phyloP scores from a whole-genome alignment of 1,284 basidiomycete species.

The Ceratobasidium sp. region DNA sequence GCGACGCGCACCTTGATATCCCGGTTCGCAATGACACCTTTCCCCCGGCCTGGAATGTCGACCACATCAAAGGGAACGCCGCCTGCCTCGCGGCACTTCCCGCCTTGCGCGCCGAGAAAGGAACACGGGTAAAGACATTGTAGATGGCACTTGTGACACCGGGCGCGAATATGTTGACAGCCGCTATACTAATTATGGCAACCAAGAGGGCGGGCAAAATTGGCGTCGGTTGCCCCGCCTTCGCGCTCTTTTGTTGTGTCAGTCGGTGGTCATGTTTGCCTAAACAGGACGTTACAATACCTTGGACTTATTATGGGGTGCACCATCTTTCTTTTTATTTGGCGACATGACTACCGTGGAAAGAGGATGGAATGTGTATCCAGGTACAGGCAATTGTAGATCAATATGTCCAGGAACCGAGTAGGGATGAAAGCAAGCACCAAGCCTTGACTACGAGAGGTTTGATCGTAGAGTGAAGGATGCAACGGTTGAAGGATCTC shows the following conservation, averaged over 20 bases:
- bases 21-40: conserved; percentile 53
- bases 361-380: background rate
- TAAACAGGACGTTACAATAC: background rate
- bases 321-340: background rate
- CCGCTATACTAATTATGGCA: conserved; percentile 23
- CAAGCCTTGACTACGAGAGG: too few relatives aligned
- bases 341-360: background rate
- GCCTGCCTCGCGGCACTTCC: background rate
- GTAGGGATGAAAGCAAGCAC: too few relatives aligned
- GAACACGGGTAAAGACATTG: background rate
- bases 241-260: conserved; percentile 17
- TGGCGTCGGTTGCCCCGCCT: background rate
- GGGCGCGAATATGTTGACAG: conserved; percentile 13
- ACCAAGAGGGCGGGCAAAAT: conserved; percentile 18
- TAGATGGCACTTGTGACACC: background rate
- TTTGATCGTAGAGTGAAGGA: too few relatives aligned
- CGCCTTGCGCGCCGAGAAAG: background rate
- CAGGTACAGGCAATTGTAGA: too few relatives aligned
- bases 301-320: background rate
- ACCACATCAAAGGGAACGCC: conserved; percentile 47
- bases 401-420: too few relatives aligned
- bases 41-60: conserved; percentile 53
- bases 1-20: conserved; percentile 50
- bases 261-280: background rate
- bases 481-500: too few relatives aligned